These are phyloP conservation scores for Phytopythium helicoides DNA, from an alignment of 352 stramenopile genomes.

Conservation along the genomic window DNA sequence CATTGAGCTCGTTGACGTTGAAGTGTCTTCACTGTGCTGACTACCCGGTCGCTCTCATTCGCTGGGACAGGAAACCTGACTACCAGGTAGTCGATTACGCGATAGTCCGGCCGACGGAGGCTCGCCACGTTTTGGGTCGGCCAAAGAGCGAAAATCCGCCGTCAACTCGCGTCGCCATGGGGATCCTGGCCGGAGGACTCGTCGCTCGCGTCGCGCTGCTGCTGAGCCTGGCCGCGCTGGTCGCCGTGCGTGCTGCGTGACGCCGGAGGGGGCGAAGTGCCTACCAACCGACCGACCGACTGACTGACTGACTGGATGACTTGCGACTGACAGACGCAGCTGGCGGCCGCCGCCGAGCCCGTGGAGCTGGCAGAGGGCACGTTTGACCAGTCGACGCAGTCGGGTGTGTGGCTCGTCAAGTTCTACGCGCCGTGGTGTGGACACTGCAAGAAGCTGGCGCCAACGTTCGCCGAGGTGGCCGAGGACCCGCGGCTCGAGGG, in stretches of 20 bases:
- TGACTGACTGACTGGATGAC: no score
- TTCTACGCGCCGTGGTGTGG: conserved; percentile 87
- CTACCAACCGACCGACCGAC: no score
- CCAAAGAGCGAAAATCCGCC: no score
- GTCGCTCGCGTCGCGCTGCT: conserved; percentile 7
- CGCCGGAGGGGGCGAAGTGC: background rate
- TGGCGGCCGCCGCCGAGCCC: conserved; percentile 23
- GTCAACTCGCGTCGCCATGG: no score
- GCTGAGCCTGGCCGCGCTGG: conserved; percentile 1
- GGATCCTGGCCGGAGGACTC: background rate
- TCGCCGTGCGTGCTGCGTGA: background rate
- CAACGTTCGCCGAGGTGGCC: conserved; percentile 57
- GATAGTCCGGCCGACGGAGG: no score
- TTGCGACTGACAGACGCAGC: conserved; percentile 17
- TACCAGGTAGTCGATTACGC: no score
- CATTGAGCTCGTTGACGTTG: no score
- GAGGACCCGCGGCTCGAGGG: conserved; percentile 27
- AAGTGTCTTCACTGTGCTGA: no score
- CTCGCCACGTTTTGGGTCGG: no score
- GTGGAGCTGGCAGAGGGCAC: conserved; percentile 39
- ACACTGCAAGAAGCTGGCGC: conserved; percentile 81
- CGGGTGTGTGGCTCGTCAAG: conserved; percentile 73
- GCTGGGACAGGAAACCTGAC: no score
- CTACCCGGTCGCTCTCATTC: no score
- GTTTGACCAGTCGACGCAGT: conserved; percentile 59